Evolutionary conservation across 2,329 filamentous ascomycete species (phyloP).

Genomic region (Sporothrix protearum): DNA sequence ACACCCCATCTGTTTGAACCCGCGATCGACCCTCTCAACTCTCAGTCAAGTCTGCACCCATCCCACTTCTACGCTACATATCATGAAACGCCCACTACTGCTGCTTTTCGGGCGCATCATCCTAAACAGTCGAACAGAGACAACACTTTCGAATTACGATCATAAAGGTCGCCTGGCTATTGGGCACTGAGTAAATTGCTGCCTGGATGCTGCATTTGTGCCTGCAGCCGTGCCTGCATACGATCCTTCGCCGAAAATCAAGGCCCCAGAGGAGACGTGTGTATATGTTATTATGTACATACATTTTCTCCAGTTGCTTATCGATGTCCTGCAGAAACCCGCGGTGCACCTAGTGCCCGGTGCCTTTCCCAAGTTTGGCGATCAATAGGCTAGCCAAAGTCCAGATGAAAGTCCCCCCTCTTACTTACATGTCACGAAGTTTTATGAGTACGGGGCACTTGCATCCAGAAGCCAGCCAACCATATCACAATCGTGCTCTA

Average conservation of each 20-base stretch:
- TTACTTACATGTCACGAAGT: not conserved
- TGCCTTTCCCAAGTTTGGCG: not conserved
- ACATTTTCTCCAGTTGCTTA: not conserved
- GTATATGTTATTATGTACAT: no score
- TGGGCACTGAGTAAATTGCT: not conserved
- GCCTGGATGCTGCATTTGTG: conserved; percentile 13
- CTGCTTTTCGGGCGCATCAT: not conserved
- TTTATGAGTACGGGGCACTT: conserved; percentile 9
- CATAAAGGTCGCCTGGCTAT: not conserved
- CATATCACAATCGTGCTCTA: not conserved
- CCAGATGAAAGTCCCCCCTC: not conserved
- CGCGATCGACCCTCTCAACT: not conserved
- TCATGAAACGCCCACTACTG: not conserved
- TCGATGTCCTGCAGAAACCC: not conserved
- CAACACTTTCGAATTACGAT: not conserved
- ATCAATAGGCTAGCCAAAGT: not conserved
- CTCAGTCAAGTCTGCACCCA: not conserved
- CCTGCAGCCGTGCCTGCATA: conserved; percentile 8
- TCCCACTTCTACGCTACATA: not conserved
- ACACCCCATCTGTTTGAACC: not conserved
- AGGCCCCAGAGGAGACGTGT: not conserved
- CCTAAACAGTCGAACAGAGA: not conserved
- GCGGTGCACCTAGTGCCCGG: not conserved
- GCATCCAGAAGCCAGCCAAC: not conserved
- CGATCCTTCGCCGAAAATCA: not conserved